Conservation (phyloP, 345 rosid species). For the Geranium brycei region DNA sequence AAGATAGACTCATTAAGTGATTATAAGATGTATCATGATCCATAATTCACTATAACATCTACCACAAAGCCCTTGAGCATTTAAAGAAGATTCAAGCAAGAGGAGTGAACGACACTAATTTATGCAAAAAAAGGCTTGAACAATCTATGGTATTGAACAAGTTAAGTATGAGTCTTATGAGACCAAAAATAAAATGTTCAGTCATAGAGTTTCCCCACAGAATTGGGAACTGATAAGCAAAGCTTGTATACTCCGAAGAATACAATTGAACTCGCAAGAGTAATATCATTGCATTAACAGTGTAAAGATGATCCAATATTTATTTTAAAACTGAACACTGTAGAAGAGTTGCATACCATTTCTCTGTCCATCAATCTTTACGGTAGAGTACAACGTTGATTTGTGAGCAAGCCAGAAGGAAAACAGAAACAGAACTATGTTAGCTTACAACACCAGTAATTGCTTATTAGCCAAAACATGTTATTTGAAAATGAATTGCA, state of each 20-base stretch:
- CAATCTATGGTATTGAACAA: neutral
- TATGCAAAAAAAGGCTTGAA: neutral
- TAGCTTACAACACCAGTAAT: neutral
- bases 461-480: neutral
- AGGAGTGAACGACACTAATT: neutral
- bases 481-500: neutral
- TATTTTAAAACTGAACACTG: neutral
- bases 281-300: neutral
- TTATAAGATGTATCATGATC: too few species aligned
- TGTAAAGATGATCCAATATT: too few species aligned
- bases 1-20: too few species aligned
- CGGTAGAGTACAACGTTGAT: constrained; percentile 13
- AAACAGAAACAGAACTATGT: neutral
- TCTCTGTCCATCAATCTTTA: constrained; percentile 61
- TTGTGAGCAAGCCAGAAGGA: constrained; percentile 13
- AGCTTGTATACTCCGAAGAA: neutral
- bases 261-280: neutral
- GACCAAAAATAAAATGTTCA: neutral
- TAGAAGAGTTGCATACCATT: constrained; percentile 38
- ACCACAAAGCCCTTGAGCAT: too few species aligned
- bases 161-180: neutral
- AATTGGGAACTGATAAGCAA: neutral
- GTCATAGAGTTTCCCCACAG: neutral
- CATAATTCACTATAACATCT: too few species aligned
- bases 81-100: too few species aligned